Conservation (phyloP, 164 flowering plant species). For the Nymphaea thermarum region DNA sequence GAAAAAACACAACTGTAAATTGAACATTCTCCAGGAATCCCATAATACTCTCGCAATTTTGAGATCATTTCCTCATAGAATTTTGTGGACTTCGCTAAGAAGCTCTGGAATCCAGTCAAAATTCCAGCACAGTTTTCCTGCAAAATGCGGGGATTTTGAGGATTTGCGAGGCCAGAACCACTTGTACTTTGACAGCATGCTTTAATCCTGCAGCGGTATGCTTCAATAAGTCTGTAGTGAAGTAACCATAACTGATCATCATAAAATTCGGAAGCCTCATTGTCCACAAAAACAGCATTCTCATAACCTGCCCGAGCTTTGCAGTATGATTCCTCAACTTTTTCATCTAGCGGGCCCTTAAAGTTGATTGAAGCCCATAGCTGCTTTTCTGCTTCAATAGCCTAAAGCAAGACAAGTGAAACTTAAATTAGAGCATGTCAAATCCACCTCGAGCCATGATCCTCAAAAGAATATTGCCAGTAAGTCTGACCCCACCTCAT, state of each 20-base stretch:
- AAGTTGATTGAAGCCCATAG: conserved; percentile 38
- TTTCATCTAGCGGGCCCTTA: conserved; percentile 42
- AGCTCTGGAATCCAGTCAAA: conserved; percentile 35
- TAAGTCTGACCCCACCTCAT: not conserved
- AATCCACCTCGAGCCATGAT: not conserved
- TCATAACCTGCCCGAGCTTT: conserved; percentile 47
- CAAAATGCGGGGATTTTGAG: conserved; percentile 9
- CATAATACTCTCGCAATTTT: conserved; percentile 27
- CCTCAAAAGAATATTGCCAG: not conserved
- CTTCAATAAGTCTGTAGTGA: conserved; percentile 77
- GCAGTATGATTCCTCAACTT: conserved; percentile 38
- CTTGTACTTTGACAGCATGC: conserved; percentile 20
- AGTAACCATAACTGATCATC: conserved; percentile 72
- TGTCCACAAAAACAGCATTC: conserved; percentile 32
- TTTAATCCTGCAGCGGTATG: conserved; percentile 44
- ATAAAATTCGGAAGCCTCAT: conserved; percentile 31
- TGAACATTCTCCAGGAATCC: conserved; percentile 30
- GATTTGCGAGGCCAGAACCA: conserved; percentile 6
- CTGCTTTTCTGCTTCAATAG: conserved; percentile 41
- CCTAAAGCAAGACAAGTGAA: conserved; percentile 22
- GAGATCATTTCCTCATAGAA: conserved; percentile 44
- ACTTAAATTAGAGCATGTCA: not conserved
- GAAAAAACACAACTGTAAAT: conserved; percentile 9
- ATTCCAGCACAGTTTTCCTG: conserved; percentile 13
- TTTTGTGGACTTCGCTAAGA: conserved; percentile 51